A percentile compares a stretch with the other conserved stretches of the same genome.
Conservation (phyloP, 148 eudicot genomes). For the Camellia lanceoleosa region DNA sequence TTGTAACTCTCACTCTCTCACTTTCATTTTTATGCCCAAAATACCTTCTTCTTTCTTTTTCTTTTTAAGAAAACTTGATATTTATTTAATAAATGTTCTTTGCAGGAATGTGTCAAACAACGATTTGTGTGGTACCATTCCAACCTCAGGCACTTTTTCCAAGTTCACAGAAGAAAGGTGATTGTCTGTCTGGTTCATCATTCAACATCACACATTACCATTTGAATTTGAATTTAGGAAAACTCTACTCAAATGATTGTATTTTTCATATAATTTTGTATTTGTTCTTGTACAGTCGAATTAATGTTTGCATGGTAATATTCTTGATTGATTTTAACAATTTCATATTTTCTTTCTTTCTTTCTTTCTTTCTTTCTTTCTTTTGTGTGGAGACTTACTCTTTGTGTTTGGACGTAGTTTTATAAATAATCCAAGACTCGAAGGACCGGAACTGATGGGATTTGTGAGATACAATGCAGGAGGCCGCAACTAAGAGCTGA, state of each 20-base stretch:
- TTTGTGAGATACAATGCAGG: slow-evolving; percentile 56
- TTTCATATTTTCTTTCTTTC: too few relatives aligned
- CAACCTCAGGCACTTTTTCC: slow-evolving; percentile 64
- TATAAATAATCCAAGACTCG: slow-evolving; percentile 57
- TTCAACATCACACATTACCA: background rate
- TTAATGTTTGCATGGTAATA: too few relatives aligned
- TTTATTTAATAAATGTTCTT: background rate
- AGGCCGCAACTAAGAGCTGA: slow-evolving; percentile 42
- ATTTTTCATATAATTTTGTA: too few relatives aligned
- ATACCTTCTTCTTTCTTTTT: background rate
- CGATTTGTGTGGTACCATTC: slow-evolving; percentile 72
- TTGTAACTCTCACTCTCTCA: slow-evolving; percentile 20
- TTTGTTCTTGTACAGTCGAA: too few relatives aligned
- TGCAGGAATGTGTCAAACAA: slow-evolving; percentile 73
- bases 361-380: background rate
- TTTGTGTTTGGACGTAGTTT: slow-evolving; percentile 44
- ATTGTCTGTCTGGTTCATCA: background rate
- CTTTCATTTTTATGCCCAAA: background rate
- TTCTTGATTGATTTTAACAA: too few relatives aligned
- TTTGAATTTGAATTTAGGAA: background rate
- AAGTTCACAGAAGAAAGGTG: slow-evolving; percentile 78
- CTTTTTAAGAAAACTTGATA: background rate
- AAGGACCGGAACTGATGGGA: slow-evolving; percentile 82
- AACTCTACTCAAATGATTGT: too few relatives aligned
- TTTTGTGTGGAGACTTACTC: background rate